Evolutionary conservation across 1,139 yeast species (phyloP).

Genomic region (Magnusiomyces starmeri): DNA sequence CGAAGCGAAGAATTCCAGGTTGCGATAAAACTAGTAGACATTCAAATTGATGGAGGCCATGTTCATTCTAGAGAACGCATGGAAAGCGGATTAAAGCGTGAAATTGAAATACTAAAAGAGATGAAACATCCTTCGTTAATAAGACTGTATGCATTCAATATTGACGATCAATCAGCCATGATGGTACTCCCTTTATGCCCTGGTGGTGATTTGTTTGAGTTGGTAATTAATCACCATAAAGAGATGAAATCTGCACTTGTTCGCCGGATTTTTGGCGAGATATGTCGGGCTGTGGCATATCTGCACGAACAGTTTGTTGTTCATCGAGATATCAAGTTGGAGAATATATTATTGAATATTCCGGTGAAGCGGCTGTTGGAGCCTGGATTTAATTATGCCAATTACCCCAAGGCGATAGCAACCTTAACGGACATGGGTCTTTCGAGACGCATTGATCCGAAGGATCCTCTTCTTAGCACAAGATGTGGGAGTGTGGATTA

Average conservation of each 20-base stretch:
- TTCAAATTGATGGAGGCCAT: conserved; percentile 16
- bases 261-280: conserved; percentile 59
- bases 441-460: conserved; percentile 56
- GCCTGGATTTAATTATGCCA: background rate
- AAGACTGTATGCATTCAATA: conserved; percentile 35
- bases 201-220: conserved; percentile 78
- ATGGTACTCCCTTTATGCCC: conserved; percentile 68
- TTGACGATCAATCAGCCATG: conserved; percentile 32
- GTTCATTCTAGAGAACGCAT: conserved; percentile 42
- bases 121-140: conserved; percentile 40
- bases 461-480: conserved; percentile 60
- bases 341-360: conserved; percentile 34
- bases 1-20: conserved; percentile 29
- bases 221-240: conserved; percentile 42
- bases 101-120: conserved; percentile 50
- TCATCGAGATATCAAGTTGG: conserved; percentile 85
- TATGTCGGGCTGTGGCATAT: conserved; percentile 62
- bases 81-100: conserved; percentile 68
- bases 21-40: conserved; percentile 35
- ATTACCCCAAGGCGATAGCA: conserved; percentile 38
- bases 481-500: conserved; percentile 96
- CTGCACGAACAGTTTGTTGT: conserved; percentile 61
- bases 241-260: conserved; percentile 27
- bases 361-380: conserved; percentile 1
- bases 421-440: conserved; percentile 85